phyloP scores from a whole-genome alignment of 768 basidiomycete species.

The Boletus patriciae region DNA sequence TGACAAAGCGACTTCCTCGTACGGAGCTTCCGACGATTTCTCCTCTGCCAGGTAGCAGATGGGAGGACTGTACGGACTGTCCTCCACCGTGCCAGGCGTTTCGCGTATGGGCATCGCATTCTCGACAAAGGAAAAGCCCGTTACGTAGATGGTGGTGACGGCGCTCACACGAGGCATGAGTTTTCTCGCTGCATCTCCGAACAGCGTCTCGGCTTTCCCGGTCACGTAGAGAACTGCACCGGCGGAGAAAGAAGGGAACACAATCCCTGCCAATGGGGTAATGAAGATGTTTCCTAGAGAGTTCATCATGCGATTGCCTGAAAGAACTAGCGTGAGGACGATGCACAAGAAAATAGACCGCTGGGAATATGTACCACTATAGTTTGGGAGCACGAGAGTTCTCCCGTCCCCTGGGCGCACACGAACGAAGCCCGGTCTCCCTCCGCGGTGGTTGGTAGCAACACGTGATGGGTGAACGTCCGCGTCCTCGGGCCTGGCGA shows the following conservation, averaged over 20 bases:
- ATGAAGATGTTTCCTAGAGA: conserved; percentile 62
- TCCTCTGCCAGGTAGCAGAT: conserved; percentile 54
- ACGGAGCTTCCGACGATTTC: conserved; percentile 24
- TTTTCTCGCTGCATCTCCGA: conserved; percentile 46
- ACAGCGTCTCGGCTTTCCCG: conserved; percentile 50
- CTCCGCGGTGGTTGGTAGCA: conserved; percentile 65
- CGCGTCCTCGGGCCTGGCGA: conserved; percentile 40
- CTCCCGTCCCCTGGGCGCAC: conserved; percentile 55
- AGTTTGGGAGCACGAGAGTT: conserved; percentile 60
- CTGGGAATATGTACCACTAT: conserved; percentile 41
- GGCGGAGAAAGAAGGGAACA: conserved; percentile 52
- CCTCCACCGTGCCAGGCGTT: conserved; percentile 25
- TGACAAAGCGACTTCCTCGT: conserved; percentile 33
- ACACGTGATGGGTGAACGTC: conserved; percentile 52
- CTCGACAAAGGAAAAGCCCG: conserved; percentile 52
- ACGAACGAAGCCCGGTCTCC: conserved; percentile 60
- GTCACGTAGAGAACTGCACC: conserved; percentile 63
- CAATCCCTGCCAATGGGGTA: conserved; percentile 55
- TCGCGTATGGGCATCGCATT: conserved; percentile 57
- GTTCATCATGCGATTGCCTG: conserved; percentile 63
- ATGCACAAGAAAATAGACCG: background rate
- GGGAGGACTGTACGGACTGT: conserved; percentile 61
- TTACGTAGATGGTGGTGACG: conserved; percentile 48
- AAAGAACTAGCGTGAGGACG: background rate
- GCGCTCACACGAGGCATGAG: conserved; percentile 52